phyloP scores from a whole-genome alignment of 768 basidiomycete species.

The Clavulina sp. region DNA sequence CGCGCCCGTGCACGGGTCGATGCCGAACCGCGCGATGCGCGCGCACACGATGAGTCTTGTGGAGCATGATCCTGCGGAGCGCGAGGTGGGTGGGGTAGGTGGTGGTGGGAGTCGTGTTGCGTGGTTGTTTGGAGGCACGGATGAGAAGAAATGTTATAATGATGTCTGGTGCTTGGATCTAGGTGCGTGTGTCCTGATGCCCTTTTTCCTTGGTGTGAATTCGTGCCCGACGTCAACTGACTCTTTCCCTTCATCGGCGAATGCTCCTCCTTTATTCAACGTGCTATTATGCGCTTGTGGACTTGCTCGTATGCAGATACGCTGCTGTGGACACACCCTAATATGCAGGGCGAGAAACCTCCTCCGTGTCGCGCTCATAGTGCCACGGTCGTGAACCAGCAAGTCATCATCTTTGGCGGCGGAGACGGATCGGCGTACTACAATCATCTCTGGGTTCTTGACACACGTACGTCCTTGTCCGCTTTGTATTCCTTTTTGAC shows the following conservation, averaged over 20 bases:
- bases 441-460: slow-evolving; percentile 65
- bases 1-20: slow-evolving; percentile 55
- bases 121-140: slow-evolving; percentile 84
- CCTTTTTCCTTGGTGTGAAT: not conserved
- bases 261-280: not conserved
- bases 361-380: slow-evolving; percentile 79
- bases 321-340: slow-evolving; percentile 74
- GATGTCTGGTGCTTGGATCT: slow-evolving; percentile 78
- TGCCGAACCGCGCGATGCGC: slow-evolving; percentile 53
- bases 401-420: slow-evolving; percentile 71
- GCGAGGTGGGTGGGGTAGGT: too few relatives aligned
- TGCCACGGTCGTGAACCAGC: slow-evolving; percentile 56
- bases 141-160: slow-evolving; percentile 53
- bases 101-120: too few relatives aligned
- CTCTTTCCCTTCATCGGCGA: too few relatives aligned
- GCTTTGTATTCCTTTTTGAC: not conserved
- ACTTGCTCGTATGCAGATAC: slow-evolving; percentile 36
- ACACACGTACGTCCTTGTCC: slow-evolving; percentile 36
- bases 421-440: slow-evolving; percentile 72
- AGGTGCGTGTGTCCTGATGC: slow-evolving; percentile 30
- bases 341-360: slow-evolving; percentile 58
- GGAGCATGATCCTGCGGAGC: too few relatives aligned
- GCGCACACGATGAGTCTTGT: slow-evolving; percentile 75
- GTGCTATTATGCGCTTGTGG: not conserved
- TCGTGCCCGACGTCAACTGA: too few relatives aligned